Base-by-base conservation (phyloP, 2,329 filamentous ascomycete genomes). In the Polychaeton citri region DNA sequence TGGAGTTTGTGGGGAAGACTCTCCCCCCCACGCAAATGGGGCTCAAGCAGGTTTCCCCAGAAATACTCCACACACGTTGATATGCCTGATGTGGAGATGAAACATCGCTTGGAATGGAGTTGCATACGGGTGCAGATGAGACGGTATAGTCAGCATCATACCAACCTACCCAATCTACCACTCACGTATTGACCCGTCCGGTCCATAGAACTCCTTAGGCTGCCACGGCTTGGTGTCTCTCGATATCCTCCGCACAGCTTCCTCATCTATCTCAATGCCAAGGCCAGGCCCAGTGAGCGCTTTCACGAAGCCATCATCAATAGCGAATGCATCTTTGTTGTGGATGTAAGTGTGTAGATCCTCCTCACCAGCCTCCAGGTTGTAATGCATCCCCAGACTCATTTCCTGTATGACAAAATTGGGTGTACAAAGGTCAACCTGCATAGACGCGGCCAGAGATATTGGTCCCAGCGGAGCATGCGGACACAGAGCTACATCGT, bases 361-460 rank as follows among this genome's bases (percentile, higher is more conserved):
- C 45, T 75, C 65, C 2, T 72, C 66, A 2, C 72, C 76, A 0
- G 67, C 70, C 47, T 69, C 68, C 3, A 59, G 57, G 46, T 87
- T 87, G 51, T 86, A 87, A 53, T 87, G 82, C 46, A 87, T 86
- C 0, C 81, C 81, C 19, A 85, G 50, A 36, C 75, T 79, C 81
- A 85, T 85, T 55, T 86, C 81, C 50, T 82, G 75, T 20, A 86
- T 85, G 0, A 69, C 72, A 51, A 80, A 84, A 54, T 79, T 85
- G 15, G 67, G 68, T 15, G 62, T 72, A 7, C 59, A 62, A 15
- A 71, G 63, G 17, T 74, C 76, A 1, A 85, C 71, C 43, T 85
- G 80, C 28, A 84, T 64, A 37, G 69, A 76, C 0, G 81, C 81
- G 1, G 81, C 81, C 12, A 85, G 61, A 0, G 81, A 78, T 34